These are phyloP conservation scores for Leccinum obscurum DNA, from an alignment of 768 basidiomycete genomes.

Conservation along the genomic window DNA sequence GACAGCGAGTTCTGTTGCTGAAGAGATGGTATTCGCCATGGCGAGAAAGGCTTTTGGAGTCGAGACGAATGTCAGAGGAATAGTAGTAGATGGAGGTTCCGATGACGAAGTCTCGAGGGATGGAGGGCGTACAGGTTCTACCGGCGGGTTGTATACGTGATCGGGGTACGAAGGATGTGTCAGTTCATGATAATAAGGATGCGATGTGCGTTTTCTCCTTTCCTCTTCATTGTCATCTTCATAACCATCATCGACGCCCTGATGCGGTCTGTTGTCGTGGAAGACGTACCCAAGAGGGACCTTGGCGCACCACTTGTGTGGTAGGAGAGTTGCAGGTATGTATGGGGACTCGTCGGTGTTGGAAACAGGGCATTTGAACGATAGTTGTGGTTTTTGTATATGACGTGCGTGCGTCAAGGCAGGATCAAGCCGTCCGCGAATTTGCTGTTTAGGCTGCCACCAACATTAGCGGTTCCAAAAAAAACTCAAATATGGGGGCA, in stretches of 20 bases:
- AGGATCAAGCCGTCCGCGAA: constrained; percentile 52
- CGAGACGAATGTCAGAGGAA: constrained; percentile 68
- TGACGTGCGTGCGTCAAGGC: constrained; percentile 72
- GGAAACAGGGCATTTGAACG: constrained; percentile 60
- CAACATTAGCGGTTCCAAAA: constrained; percentile 9
- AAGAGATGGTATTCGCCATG: constrained; percentile 69
- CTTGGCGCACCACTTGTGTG: constrained; percentile 80
- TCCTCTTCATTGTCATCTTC: constrained; percentile 25
- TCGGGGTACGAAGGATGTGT: constrained; percentile 68
- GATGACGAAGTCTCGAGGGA: constrained; percentile 56
- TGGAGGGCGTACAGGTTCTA: constrained; percentile 51
- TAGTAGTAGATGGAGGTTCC: not conserved
- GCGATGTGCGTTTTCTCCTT: constrained; percentile 35
- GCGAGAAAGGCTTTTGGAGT: constrained; percentile 51
- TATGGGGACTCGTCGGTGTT: constrained; percentile 61
- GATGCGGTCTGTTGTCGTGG: constrained; percentile 28
- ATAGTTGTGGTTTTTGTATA: constrained; percentile 79
- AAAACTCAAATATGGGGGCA: not conserved
- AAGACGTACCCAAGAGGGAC: constrained; percentile 75
- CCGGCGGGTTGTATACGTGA: constrained; percentile 55
- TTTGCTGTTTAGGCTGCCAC: constrained; percentile 33
- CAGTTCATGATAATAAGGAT: constrained; percentile 90
- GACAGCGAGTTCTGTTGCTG: constrained; percentile 78
- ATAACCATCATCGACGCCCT: constrained; percentile 16
- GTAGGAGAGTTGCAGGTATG: constrained; percentile 55